These are phyloP conservation scores for Fusarium albosuccineum DNA, from an alignment of 2,329 filamentous ascomycete genomes.

Conservation along the genomic window DNA sequence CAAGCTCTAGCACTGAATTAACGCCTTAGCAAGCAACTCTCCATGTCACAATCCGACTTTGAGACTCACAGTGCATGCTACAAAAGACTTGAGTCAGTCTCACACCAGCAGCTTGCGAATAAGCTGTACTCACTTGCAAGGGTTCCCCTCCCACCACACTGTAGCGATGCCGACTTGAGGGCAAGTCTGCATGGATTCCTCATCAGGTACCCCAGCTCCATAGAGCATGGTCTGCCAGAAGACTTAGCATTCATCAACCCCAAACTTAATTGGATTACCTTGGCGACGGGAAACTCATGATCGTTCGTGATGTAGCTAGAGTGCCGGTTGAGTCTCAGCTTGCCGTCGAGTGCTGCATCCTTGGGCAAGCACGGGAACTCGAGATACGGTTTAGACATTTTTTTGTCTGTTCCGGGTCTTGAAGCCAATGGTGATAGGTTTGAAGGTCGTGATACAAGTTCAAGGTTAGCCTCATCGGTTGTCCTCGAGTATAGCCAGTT, in stretches of 20 bases:
- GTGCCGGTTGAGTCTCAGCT: not conserved
- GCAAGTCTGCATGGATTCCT: not conserved
- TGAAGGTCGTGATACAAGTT: too few relatives aligned
- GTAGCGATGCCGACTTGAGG: constrained; percentile 3
- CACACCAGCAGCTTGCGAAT: not conserved
- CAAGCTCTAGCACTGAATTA: not conserved
- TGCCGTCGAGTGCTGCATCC: not conserved
- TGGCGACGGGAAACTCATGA: not conserved
- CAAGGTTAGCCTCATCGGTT: too few relatives aligned
- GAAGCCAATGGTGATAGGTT: too few relatives aligned
- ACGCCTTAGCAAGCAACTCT: too few relatives aligned
- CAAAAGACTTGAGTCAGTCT: not conserved
- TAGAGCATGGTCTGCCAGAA: not conserved
- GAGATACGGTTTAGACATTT: not conserved
- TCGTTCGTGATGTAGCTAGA: constrained; percentile 1
- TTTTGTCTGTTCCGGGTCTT: too few relatives aligned
- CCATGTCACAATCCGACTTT: too few relatives aligned
- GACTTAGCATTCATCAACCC: not conserved
- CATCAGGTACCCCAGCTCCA: not conserved
- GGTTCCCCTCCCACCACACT: constrained; percentile 2
- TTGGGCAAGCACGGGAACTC: not conserved
- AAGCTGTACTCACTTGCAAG: not conserved
- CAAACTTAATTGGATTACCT: not conserved
- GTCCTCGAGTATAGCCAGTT: too few relatives aligned
- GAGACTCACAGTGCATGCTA: not conserved